Evolutionary conservation across 164 flowering plant species (phyloP), one percentile per base, ranked within the genome.

Genomic region (Tinospora cordifolia): DNA sequence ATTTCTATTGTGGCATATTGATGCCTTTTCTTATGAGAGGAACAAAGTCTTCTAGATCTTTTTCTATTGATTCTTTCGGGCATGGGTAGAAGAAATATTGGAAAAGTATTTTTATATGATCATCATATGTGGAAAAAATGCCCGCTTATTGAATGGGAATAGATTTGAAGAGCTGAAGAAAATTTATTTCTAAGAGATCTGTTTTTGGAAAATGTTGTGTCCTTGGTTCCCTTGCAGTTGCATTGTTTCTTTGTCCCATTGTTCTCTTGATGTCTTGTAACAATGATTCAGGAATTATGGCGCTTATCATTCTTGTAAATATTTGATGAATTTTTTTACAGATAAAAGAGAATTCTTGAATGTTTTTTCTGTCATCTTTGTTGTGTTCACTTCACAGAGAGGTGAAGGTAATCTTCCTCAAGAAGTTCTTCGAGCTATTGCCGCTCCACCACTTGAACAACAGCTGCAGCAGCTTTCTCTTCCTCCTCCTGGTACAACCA

Each of bases 331-430:
- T 54, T 54, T 54, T 6, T 54, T 54, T 54, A 54, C 10, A 3
- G 21, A 54, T 8, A 54, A 54, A 6, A 24, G 21, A 30, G 21
- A 19, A 39, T 47, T 64, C 39, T 15, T 62, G 26, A 10, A 10
- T 47, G 70, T 36, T 70, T 59, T 44, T 70, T 68, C 54, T 65
- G 71, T 27, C 7, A 41, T 71, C 60, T 0, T 68, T 75, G 7
- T 58, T 72, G 22, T 66, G 30, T 71, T 71, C 64, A 60, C 27
- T 67, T 67, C 49, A 64, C 84, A 95, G 99, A 90, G 92, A 82
- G 98, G 99, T 75, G 98, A 95, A 77, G 84, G 84, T 60, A 83
- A 79, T 67, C 93, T 95, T 51, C 97, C 99, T 8, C 91, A 84
- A 69, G 97, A 92, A 78, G 88, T 95, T 77, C 93, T 92, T 62